Percentiles rank a stretch among this genome's conserved stretches.
These are phyloP conservation scores for Pholiota microspora DNA, from an alignment of 768 basidiomycete genomes.

Conservation along the genomic window DNA sequence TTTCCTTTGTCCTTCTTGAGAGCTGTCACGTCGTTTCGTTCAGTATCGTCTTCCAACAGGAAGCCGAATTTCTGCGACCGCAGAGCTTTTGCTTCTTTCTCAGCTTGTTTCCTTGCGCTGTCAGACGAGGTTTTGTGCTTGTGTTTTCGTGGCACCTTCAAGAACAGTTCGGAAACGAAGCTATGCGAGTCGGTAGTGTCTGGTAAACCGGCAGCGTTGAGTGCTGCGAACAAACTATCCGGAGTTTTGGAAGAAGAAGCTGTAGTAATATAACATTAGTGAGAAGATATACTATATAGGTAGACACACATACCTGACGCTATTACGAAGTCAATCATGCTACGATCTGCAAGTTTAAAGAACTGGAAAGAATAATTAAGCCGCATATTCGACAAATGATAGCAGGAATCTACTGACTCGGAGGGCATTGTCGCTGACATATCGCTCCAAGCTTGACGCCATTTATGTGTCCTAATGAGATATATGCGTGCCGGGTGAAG, in stretches of 20 bases:
- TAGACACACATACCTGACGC: constrained; percentile 63
- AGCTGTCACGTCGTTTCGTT: constrained; percentile 38
- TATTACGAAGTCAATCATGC: constrained; percentile 83
- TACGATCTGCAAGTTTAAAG: constrained; percentile 81
- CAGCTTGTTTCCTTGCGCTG: constrained; percentile 60
- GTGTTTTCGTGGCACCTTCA: constrained; percentile 72
- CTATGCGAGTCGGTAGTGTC: constrained; percentile 75
- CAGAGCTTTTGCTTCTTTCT: constrained; percentile 71
- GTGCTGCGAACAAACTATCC: constrained; percentile 71
- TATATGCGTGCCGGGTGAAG: neutral
- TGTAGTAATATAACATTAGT: constrained; percentile 22
- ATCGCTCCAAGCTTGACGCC: constrained; percentile 65
- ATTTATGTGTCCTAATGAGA: constrained; percentile 28
- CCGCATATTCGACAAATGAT: neutral
- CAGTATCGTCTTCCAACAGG: constrained; percentile 76
- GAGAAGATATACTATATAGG: neutral
- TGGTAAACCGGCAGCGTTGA: constrained; percentile 78
- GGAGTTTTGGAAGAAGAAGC: constrained; percentile 85
- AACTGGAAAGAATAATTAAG: constrained; percentile 43
- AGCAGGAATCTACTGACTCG: constrained; percentile 40
- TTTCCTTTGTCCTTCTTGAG: constrained; percentile 31
- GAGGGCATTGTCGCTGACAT: constrained; percentile 77
- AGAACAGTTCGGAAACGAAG: constrained; percentile 78
- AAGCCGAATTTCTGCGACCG: constrained; percentile 75
- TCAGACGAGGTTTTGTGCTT: constrained; percentile 60